These are phyloP conservation scores for Excoecaria cochinchinensis DNA, from an alignment of 345 rosid genomes.

Conservation along the genomic window DNA sequence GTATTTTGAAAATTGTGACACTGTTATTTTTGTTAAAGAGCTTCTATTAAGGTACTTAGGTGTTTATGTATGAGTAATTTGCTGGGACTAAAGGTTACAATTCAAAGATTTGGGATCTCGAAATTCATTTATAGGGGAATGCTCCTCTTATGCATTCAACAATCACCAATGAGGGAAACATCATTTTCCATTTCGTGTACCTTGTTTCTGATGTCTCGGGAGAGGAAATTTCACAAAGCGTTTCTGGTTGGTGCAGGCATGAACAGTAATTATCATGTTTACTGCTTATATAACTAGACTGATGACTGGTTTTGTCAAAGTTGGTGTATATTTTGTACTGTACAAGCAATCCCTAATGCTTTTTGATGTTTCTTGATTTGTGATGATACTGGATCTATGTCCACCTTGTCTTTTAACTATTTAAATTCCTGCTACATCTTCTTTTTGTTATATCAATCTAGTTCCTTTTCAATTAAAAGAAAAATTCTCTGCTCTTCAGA, in stretches of 20 bases:
- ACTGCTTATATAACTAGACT: not conserved
- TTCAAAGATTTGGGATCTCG: not conserved
- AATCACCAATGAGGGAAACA: not conserved
- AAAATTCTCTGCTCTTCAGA: slow-evolving; percentile 45
- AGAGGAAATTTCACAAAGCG: not conserved
- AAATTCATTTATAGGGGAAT: not conserved
- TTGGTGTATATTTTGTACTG: not conserved
- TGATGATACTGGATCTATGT: not conserved
- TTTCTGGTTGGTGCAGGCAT: not conserved
- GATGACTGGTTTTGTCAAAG: not conserved
- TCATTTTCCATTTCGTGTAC: not conserved
- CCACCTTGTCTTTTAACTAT: not conserved
- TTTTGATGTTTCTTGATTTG: not conserved
- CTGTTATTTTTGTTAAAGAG: not conserved
- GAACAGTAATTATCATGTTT: not conserved
- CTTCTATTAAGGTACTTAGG: not conserved
- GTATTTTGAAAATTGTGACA: not conserved
- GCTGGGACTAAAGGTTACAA: not conserved
- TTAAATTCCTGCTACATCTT: not conserved
- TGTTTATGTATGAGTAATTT: not conserved
- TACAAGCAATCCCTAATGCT: not conserved
- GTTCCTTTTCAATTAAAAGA: slow-evolving; percentile 2
- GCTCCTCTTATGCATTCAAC: not conserved
- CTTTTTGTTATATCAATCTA: not conserved
- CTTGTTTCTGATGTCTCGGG: not conserved